A percentile compares a stretch with the other conserved stretches of the same genome.
Evolutionary conservation across 768 basidiomycete species (phyloP).

Genomic region (Rhodosporidiobolus odoratus): DNA sequence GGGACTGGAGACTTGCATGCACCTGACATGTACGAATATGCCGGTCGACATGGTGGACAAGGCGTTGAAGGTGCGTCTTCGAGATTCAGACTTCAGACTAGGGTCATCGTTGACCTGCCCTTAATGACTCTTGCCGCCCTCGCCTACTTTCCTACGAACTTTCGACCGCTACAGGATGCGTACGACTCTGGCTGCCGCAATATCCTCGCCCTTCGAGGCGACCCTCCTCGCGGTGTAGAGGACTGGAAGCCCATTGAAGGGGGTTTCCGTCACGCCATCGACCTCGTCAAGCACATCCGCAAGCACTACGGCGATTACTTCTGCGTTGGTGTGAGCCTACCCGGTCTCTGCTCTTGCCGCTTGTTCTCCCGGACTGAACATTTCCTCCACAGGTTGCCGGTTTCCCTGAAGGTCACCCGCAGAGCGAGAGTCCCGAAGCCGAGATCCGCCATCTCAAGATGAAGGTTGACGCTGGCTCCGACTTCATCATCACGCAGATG

Average conservation of each 20-base stretch:
- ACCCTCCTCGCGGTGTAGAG: constrained; percentile 87
- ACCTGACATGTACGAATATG: constrained; percentile 99
- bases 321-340: constrained; percentile 75
- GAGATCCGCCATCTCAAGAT: constrained; percentile 61
- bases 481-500: constrained; percentile 91
- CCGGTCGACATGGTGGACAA: constrained; percentile 88
- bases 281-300: constrained; percentile 85
- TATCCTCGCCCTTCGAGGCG: constrained; percentile 87
- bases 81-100: too few species aligned
- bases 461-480: constrained; percentile 91
- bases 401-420: constrained; percentile 77
- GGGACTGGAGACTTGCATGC: constrained; percentile 98
- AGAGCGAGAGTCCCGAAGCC: constrained; percentile 54
- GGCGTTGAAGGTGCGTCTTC: constrained; percentile 65
- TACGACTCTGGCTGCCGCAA: constrained; percentile 78
- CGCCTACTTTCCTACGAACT: background rate
- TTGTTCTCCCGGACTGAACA: background rate
- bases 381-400: constrained; percentile 51
- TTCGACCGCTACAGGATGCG: constrained; percentile 48
- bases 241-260: constrained; percentile 83
- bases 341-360: constrained; percentile 43
- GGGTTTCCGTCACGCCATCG: constrained; percentile 73
- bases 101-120: too few species aligned
- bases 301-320: constrained; percentile 78
- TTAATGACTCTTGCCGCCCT: too few species aligned